Base-by-base conservation (phyloP, 116 monocot genomes). In the Phalaenopsis hybrid region DNA sequence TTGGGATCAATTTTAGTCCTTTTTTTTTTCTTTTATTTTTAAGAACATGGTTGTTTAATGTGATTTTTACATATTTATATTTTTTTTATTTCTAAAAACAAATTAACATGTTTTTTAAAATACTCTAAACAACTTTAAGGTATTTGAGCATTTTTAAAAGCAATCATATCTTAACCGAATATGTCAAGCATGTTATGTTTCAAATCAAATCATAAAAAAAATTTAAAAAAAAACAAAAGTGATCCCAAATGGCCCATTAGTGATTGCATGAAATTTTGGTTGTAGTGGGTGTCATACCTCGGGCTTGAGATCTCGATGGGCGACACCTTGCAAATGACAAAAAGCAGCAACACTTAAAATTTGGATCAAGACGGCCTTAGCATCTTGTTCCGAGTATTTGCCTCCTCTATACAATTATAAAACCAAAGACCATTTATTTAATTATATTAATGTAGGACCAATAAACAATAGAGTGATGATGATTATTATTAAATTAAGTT, bases 291-390 rank as follows among this genome's bases (percentile, higher is more conserved):
- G 20, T 4, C 1, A 28, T 81, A 93, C 94, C 91, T 94, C 94
- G 44, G 94, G 94, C 79, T 94, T 94, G 50, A 94, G 88, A 84
- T 94, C 94, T 72, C 94, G 88, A 51, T 94, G 94, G 57, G 91
- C 87, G 78, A 94, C 88, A 76, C 94, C 94, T 73, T 94, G 94
- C 50, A 91, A 87, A 88, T 94, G 94, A 82, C 91, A 94, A 75
- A 87, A 91, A 3, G 94, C 81, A 37, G 80, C 86, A 34, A 87
- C 90, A 85, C 81, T 88, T 70, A 94, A 59, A 74, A 94, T 94
- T 72, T 94, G 94, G 52, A 87, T 85, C 70, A 94, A 78, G 34
- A 94, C 88, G 78, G 46, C 65, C 78, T 90, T 94, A 28, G 94
- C 90, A 83, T 90, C 94, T 78, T 87, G 87, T 81, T 94, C 94